Conservation (phyloP, 305 asterid genomes). For the Rubia balearica region DNA sequence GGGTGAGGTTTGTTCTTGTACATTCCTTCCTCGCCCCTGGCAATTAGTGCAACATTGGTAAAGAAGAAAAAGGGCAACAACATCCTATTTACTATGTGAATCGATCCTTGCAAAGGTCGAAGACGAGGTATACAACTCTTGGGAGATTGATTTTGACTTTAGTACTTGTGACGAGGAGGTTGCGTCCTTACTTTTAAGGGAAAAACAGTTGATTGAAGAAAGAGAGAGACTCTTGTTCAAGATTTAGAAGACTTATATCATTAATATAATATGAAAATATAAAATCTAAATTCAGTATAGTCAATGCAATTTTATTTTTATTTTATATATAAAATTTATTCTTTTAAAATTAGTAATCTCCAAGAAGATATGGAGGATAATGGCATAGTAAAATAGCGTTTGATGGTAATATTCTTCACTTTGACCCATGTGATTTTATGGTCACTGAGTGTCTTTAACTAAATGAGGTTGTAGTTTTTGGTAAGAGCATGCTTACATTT, state of each 20-base stretch:
- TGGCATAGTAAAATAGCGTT: not conserved
- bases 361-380: not conserved
- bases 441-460: not conserved
- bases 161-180: too few species aligned
- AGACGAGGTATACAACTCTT: too few species aligned
- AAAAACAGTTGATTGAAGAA: not conserved
- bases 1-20: too few species aligned
- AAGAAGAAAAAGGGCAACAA: too few species aligned
- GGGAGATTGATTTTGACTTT: too few species aligned
- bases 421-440: not conserved
- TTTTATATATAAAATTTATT: not conserved
- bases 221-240: not conserved
- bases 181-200: not conserved
- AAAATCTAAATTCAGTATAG: not conserved
- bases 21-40: too few species aligned
- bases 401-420: not conserved
- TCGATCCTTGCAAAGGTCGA: too few species aligned
- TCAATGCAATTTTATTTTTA: not conserved
- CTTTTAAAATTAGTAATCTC: not conserved
- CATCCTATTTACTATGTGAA: too few species aligned
- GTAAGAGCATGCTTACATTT: not conserved
- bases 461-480: not conserved
- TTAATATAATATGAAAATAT: not conserved
- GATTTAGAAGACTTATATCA: not conserved
- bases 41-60: too few species aligned